phyloP scores from a whole-genome alignment of 768 basidiomycete species.

The Rhizopogon salebrosus region DNA sequence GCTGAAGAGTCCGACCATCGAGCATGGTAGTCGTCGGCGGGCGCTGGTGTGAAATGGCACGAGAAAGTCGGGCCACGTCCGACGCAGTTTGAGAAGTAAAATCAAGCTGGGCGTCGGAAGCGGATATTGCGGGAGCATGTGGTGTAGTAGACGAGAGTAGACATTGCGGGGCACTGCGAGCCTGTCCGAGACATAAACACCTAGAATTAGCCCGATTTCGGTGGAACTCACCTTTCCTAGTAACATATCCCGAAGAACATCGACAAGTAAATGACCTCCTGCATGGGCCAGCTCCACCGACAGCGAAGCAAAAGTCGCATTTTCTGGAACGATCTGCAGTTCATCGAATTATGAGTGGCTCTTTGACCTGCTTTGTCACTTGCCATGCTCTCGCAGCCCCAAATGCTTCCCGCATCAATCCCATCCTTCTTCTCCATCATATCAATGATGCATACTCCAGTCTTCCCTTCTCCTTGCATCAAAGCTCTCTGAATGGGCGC shows the following conservation, averaged over 20 bases:
- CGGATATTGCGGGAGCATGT: conserved; percentile 57
- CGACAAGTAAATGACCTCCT: conserved; percentile 70
- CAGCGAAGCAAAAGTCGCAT: conserved; percentile 49
- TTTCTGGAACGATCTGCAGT: conserved; percentile 46
- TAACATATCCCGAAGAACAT: conserved; percentile 61
- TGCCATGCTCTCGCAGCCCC: conserved; percentile 51
- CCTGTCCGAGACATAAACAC: conserved; percentile 30
- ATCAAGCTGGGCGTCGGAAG: conserved; percentile 47
- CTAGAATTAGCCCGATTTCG: not conserved
- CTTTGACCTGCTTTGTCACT: conserved; percentile 15
- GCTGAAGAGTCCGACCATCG: conserved; percentile 33
- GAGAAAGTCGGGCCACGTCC: conserved; percentile 47
- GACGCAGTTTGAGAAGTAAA: conserved; percentile 54
- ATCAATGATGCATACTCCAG: conserved; percentile 78
- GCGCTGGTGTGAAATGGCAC: conserved; percentile 66
- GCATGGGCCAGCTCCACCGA: conserved; percentile 52
- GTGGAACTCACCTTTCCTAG: conserved; percentile 41
- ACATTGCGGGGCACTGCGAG: conserved; percentile 43
- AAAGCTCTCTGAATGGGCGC: conserved; percentile 87
- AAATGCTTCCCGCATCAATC: conserved; percentile 76
- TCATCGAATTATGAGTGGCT: not conserved
- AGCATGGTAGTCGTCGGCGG: conserved; percentile 30
- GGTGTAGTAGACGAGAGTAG: conserved; percentile 24
- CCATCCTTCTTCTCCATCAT: conserved; percentile 66
- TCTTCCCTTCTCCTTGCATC: conserved; percentile 57